phyloP scores from a whole-genome alignment of 371 early-diverging fungal species.

The Gilbertella persicaria region DNA sequence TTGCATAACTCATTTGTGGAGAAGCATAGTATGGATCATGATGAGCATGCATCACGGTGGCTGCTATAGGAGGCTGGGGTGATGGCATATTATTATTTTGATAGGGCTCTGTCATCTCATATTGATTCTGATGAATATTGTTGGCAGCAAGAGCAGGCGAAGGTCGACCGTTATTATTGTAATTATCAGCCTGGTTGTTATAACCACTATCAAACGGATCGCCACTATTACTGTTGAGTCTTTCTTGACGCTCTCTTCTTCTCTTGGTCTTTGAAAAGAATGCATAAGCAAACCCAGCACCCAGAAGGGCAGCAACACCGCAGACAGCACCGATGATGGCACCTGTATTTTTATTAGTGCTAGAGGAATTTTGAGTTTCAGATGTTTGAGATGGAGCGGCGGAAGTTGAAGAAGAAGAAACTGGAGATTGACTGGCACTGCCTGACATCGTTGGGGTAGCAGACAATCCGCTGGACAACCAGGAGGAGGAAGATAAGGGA shows the following conservation, averaged over 20 bases:
- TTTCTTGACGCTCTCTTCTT: constrained; percentile 30
- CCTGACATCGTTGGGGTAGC: not conserved
- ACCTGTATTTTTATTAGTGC: constrained; percentile 21
- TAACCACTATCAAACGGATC: constrained; percentile 6
- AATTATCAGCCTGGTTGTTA: constrained; percentile 5
- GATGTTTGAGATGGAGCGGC: not conserved
- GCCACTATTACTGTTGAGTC: constrained; percentile 26
- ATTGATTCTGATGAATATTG: not conserved
- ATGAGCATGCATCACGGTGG: constrained; percentile 6
- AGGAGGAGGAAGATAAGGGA: not conserved
- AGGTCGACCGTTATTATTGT: constrained; percentile 20
- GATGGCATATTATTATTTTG: constrained; percentile 11
- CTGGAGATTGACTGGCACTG: constrained; percentile 4
- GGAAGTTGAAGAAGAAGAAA: not conserved
- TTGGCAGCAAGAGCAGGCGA: constrained; percentile 35
- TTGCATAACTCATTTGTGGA: constrained; percentile 17
- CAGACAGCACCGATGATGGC: constrained; percentile 46
- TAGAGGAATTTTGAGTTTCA: not conserved
- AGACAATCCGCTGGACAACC: too few species aligned
- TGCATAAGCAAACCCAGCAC: constrained; percentile 41
- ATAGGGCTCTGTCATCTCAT: constrained; percentile 9
- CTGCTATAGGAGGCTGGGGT: constrained; percentile 13
- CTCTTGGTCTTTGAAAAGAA: constrained; percentile 40
- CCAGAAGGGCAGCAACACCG: constrained; percentile 42
- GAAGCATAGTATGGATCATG: constrained; percentile 16